These are phyloP conservation scores for Parsonsia alboflavescens DNA, from an alignment of 257 asterid species.

Conservation along the genomic window DNA sequence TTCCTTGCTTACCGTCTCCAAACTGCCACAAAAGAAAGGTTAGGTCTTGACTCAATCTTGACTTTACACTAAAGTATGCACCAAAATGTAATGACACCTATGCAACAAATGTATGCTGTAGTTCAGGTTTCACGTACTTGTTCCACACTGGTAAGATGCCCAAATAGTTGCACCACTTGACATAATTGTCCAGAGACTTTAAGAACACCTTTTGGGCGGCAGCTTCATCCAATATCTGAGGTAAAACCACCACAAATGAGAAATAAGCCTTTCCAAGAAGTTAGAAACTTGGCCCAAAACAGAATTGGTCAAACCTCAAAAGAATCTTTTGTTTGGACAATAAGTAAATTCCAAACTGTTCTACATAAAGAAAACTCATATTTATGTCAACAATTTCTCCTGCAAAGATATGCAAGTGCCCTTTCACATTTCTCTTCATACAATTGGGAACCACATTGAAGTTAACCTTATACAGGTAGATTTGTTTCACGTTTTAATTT, in stretches of 20 bases:
- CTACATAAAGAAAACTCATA: background rate
- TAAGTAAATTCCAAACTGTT: background rate
- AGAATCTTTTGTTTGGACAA: background rate
- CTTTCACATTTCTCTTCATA: background rate
- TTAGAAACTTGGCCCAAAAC: background rate
- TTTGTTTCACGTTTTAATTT: background rate
- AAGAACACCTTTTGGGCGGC: constrained; percentile 80
- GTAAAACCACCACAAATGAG: constrained; percentile 16
- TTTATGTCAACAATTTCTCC: background rate
- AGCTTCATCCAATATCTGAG: constrained; percentile 94
- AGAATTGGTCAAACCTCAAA: no score
- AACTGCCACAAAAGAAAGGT: constrained; percentile 43
- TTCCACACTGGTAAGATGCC: constrained; percentile 84
- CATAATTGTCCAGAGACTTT: constrained; percentile 93
- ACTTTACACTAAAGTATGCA: background rate
- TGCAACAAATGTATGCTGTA: background rate
- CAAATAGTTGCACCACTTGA: constrained; percentile 88
- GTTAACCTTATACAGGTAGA: background rate
- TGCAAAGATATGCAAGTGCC: background rate
- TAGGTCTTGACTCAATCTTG: constrained; percentile 4
- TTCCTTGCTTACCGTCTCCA: constrained; percentile 85
- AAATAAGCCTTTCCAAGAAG: background rate
- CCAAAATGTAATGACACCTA: background rate
- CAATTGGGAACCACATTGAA: background rate
- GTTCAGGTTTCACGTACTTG: constrained; percentile 55